A percentile compares a stretch with the other conserved stretches of the same genome.
Conservation (phyloP, 2,329 filamentous ascomycete genomes). For the Bipolaris sorokiniana region DNA sequence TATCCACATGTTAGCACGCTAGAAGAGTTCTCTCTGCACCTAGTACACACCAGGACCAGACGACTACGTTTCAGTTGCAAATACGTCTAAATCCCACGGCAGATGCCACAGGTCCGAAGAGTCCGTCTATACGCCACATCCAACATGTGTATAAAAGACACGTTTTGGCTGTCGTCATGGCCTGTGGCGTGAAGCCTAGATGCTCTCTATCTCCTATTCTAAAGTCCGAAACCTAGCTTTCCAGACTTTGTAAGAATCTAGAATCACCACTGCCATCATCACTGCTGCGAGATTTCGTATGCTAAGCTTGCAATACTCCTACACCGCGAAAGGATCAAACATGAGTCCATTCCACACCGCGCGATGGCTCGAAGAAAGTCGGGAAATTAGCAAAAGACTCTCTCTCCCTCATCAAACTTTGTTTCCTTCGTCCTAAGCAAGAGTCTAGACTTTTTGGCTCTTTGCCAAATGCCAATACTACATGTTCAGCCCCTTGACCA, state of each 20-base stretch:
- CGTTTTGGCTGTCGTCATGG: neutral
- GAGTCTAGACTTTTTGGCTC: neutral
- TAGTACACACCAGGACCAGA: neutral
- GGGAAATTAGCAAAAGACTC: too few relatives aligned
- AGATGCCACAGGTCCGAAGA: neutral
- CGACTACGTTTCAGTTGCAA: neutral
- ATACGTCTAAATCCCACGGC: neutral
- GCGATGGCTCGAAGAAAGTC: neutral
- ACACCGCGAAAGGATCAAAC: neutral
- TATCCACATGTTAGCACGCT: neutral
- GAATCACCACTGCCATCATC: neutral
- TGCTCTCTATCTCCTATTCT: neutral
- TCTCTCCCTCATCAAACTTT: too few relatives aligned
- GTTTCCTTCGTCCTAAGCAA: too few relatives aligned
- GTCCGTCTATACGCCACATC: neutral
- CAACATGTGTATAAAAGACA: neutral
- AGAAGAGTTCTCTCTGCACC: conserved; percentile 1
- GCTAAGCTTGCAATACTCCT: neutral
- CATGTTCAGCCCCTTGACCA: too few relatives aligned
- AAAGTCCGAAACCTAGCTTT: neutral
- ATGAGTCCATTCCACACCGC: neutral
- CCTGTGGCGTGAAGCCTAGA: neutral
- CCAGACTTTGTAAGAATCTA: neutral
- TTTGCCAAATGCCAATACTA: neutral
- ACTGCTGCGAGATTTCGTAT: neutral